phyloP scores from a whole-genome alignment of 1,139 yeast species.

The Candida dubliniensis region DNA sequence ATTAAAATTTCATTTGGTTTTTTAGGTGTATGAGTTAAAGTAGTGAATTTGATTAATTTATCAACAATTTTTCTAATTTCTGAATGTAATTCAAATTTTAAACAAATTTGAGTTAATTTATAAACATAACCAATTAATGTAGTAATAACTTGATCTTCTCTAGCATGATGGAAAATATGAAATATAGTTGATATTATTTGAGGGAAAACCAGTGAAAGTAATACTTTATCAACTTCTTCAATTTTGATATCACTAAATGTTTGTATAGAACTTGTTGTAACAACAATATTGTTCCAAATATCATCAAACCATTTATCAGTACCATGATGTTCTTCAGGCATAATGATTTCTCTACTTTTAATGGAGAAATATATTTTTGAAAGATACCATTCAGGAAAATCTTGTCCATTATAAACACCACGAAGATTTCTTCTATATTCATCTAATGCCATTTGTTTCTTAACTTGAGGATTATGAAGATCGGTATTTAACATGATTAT shows the following conservation, averaged over 20 bases:
- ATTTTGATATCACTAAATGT: background rate
- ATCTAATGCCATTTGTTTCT: conserved; percentile 83
- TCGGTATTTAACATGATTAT: conserved; percentile 79
- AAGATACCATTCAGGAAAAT: conserved; percentile 85
- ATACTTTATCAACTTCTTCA: conserved; percentile 58
- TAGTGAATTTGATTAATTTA: background rate
- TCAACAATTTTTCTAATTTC: conserved; percentile 6
- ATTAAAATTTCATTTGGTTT: conserved; percentile 48
- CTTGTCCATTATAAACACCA: conserved; percentile 73
- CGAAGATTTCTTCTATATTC: conserved; percentile 78
- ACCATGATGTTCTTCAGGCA: conserved; percentile 97
- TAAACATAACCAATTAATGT: conserved; percentile 86
- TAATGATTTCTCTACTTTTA: conserved; percentile 82
- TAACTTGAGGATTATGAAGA: conserved; percentile 74
- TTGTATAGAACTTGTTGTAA: conserved; percentile 38
- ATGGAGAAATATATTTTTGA: conserved; percentile 80
- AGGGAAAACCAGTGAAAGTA: conserved; percentile 48
- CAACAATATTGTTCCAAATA: conserved; percentile 83
- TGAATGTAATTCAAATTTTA: conserved; percentile 51
- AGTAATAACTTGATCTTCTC: conserved; percentile 86
- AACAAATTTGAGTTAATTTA: conserved; percentile 76
- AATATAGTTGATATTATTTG: conserved; percentile 69
- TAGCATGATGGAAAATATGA: conserved; percentile 79
- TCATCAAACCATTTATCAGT: conserved; percentile 89
- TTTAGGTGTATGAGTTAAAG: conserved; percentile 26